Base-by-base conservation (phyloP, 352 stramenopile genomes). In the Pilasporangium apinafurcum region DNA sequence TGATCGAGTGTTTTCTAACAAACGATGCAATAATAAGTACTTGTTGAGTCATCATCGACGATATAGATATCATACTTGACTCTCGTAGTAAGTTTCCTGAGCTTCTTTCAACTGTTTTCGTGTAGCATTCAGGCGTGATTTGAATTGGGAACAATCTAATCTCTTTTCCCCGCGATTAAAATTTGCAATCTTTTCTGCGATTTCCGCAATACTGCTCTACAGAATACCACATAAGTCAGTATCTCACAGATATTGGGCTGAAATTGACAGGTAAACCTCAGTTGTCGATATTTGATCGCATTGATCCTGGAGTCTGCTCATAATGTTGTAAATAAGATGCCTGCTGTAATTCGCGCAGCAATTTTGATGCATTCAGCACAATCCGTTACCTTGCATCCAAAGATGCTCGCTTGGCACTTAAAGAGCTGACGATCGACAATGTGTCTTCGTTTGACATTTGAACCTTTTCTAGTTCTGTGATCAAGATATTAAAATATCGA, bases 381-480 rank as follows among this genome's bases (percentile, higher is more conserved):
- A 17, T 26, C 9, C 26, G 39, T 14, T 42, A 78, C 66, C 29
- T 68, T 30, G 44, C 32, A 47, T 69, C 62, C 16, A 74, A 46
- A 12, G 43, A 35, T 34, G 64, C 48, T 25, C 65, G 62, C 33
- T 64, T 55, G 3, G 20, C 17, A n/a, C 39, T 46, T 14, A 69
- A 45, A 18, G 31, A 48, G 20, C 54, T 51, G 5, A 72, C 56
- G n/a, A 37, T 41, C 21, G 66, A 78, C 21, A 68, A 44, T 1
- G 44, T 37, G 18, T 78, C 66, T 40, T 78, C 66, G 32, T 72
- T 78, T n/a, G 51, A 47, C 66, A 78, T 78, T 22, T 74, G 66
- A 35, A 41, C 38, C 42, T 51, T 57, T 48, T 78, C 66, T 8
- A 78, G 47, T 42, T 78, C 66, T 78, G 27, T 44, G 43, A 4